Base-by-base conservation (phyloP, 2,329 filamentous ascomycete genomes). In the Hypomyces perniciosus region DNA sequence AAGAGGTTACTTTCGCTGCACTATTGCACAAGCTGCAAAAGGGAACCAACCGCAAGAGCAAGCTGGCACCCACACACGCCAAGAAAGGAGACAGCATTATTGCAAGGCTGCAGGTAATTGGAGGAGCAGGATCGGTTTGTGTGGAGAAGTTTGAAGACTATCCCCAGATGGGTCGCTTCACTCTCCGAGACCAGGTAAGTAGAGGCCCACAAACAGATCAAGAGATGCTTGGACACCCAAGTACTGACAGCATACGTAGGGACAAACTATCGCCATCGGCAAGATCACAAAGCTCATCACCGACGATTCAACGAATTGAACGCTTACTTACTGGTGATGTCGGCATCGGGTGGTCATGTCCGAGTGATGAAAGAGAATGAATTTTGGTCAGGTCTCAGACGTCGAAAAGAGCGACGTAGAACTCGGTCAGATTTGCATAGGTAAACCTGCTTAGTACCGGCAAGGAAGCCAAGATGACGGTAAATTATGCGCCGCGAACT, bases 241-340 rank as follows among this genome's bases (percentile, higher is more conserved):
- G 3, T 8, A 28, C 28, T n/a, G 26, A 28, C 6, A 12, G 20
- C 28, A 34, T 28, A 12, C 12, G n/a, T 65, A 97, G 85, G 93
- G 93, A 62, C 92, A 97, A 87, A 99, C 93, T 0, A 96, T 99
- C 75, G 93, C 93, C 51, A 99, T 99, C 74, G 93, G 93, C 65
- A 99, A 99, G 81, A 95, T 99, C 69, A 96, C 90, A 54, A 96
- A 91, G 79, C 80, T 99, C 57, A 77, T 83, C 61, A 72, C 65
- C 40, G 43, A 43, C 34, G 51, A 52, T 39, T 44, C 35, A 9
- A 34, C 38, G 8, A 42, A 50, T 35, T 50, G 42, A 44, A 35
- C 3, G 37, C 28, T 40, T 8, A 33, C 3, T 33, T 28, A 29
- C 37, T 4, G 39, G 27, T 42, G 12, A 42, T 42, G 26, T 26